These are phyloP conservation scores for Coemansia asiatica DNA, from an alignment of 192 early-diverging fungal species.

Conservation along the genomic window DNA sequence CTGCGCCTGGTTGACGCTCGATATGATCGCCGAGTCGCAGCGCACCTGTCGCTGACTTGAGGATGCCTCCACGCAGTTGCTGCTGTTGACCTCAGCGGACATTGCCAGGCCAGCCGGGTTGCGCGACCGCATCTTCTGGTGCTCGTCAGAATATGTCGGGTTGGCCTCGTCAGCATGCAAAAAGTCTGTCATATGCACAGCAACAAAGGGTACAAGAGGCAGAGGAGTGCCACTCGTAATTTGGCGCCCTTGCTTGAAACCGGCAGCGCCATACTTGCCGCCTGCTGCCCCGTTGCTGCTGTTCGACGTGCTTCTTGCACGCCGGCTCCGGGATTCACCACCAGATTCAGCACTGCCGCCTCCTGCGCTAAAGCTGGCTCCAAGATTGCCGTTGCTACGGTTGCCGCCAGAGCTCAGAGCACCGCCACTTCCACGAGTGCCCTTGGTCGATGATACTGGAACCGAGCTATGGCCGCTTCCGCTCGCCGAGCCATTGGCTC, in stretches of 20 bases:
- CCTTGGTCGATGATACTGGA: conserved; percentile 36
- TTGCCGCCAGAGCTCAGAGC: conserved; percentile 25
- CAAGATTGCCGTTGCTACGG: conserved; percentile 12
- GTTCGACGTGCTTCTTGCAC: conserved; percentile 47
- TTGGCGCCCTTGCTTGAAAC: conserved; percentile 43
- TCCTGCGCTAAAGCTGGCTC: conserved; percentile 2
- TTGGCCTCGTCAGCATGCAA: conserved; percentile 58
- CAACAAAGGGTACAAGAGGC: conserved; percentile 55
- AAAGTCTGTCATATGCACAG: conserved; percentile 58
- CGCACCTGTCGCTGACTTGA: conserved; percentile 8
- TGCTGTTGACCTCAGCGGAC: too few species aligned
- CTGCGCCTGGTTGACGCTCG: conserved; percentile 49
- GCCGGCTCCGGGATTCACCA: conserved; percentile 27
- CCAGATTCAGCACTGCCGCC: conserved; percentile 19
- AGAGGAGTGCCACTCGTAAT: conserved; percentile 40
- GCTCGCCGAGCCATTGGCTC: neutral
- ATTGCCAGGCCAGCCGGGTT: conserved; percentile 42
- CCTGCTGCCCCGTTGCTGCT: conserved; percentile 34
- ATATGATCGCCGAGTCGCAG: conserved; percentile 39
- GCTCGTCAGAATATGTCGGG: conserved; percentile 54
- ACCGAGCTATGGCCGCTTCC: conserved; percentile 29
- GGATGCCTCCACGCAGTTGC: neutral
- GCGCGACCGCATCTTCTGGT: conserved; percentile 51
- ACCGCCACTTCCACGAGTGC: conserved; percentile 32
- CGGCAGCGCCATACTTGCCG: conserved; percentile 16